Conservation (phyloP, 495 filamentous ascomycete species). For the Trichocladium antarcticum region DNA sequence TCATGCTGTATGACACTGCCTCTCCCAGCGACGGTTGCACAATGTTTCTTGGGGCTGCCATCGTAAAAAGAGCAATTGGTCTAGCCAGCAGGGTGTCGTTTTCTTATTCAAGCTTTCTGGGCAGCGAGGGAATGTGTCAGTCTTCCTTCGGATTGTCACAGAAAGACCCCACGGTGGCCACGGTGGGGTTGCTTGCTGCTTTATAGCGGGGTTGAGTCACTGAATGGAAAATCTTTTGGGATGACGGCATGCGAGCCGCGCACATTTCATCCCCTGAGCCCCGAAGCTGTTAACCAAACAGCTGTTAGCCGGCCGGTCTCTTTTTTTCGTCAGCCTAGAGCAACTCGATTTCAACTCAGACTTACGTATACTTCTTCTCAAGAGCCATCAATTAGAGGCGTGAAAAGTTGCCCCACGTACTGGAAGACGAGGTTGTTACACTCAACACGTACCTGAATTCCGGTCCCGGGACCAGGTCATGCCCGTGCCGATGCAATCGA, state of each 20-base stretch:
- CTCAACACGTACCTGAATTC: too few species aligned
- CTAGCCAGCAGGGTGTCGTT: neutral
- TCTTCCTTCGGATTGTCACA: constrained; percentile 1
- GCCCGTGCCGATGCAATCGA: neutral
- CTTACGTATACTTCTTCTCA: too few species aligned
- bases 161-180: constrained; percentile 11
- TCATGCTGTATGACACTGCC: constrained; percentile 43
- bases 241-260: constrained; percentile 19
- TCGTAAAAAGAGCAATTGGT: constrained; percentile 12
- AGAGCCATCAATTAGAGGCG: too few species aligned
- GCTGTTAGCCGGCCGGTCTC: neutral
- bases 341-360: too few species aligned
- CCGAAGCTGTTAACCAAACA: neutral
- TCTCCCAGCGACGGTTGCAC: constrained; percentile 15
- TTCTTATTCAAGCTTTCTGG: neutral
- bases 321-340: too few species aligned
- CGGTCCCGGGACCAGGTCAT: too few species aligned
- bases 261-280: neutral
- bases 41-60: constrained; percentile 37
- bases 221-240: constrained; percentile 16
- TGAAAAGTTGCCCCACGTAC: too few species aligned
- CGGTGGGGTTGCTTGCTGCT: constrained; percentile 14
- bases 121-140: constrained; percentile 1
- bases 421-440: too few species aligned
- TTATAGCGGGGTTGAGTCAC: constrained; percentile 22